phyloP scores from a whole-genome alignment of 257 asterid genomes.

The Nicotiana tomentosiformis region DNA sequence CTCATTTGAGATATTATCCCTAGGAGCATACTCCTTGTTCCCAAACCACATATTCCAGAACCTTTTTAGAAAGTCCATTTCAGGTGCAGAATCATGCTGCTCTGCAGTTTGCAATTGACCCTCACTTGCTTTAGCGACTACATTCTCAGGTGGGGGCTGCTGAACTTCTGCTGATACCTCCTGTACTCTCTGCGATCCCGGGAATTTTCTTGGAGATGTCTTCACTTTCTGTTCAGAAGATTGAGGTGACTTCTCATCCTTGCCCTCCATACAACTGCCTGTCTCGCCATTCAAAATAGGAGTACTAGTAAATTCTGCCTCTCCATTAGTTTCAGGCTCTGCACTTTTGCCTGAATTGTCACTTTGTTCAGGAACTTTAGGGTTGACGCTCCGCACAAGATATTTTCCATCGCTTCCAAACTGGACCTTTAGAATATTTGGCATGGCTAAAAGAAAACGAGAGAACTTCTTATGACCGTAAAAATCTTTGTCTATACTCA shows the following conservation, averaged over 20 bases:
- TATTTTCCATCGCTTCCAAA: slow-evolving; percentile 30
- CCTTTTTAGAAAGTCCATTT: slow-evolving; percentile 39
- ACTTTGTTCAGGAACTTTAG: slow-evolving; percentile 30
- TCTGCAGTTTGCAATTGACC: slow-evolving; percentile 10
- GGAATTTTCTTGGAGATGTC: slow-evolving; percentile 16
- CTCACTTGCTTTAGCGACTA: slow-evolving; percentile 27
- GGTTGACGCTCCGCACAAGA: slow-evolving; percentile 25
- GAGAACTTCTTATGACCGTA: slow-evolving; percentile 74
- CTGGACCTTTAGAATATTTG: slow-evolving; percentile 48
- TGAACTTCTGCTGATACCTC: slow-evolving; percentile 25
- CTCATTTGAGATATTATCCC: slow-evolving; percentile 18
- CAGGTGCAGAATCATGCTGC: slow-evolving; percentile 25
- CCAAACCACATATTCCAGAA: slow-evolving; percentile 52
- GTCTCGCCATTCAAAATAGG: slow-evolving; percentile 21
- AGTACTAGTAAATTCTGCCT: slow-evolving; percentile 18
- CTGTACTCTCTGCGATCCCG: slow-evolving; percentile 18
- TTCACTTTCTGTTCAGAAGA: slow-evolving; percentile 20
- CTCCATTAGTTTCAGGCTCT: slow-evolving; percentile 21
- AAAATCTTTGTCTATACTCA: slow-evolving; percentile 48
- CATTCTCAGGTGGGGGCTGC: slow-evolving; percentile 29
- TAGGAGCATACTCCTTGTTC: slow-evolving; percentile 19
- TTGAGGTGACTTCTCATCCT: slow-evolving; percentile 24
- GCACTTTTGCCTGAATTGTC: slow-evolving; percentile 21
- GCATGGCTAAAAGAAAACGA: slow-evolving; percentile 75
- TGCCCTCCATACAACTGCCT: slow-evolving; percentile 18